Evolutionary conservation across 495 filamentous ascomycete species (phyloP).

Genomic region (Aspergillus carlsbadensis): DNA sequence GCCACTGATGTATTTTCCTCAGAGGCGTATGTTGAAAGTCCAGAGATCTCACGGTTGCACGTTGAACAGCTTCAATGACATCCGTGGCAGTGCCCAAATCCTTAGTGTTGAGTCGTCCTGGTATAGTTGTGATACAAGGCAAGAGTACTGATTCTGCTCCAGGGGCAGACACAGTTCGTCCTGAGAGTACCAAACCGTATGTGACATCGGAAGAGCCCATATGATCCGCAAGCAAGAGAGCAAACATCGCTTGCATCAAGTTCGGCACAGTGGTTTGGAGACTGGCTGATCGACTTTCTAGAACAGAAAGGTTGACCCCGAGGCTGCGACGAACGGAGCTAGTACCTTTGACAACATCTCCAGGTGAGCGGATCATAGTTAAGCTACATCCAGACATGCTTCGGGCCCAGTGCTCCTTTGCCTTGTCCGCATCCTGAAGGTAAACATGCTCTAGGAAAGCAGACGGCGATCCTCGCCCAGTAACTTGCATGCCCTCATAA

Average conservation of each 20-base stretch:
- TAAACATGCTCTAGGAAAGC: slow-evolving; percentile 43
- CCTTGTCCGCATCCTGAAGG: slow-evolving; percentile 48
- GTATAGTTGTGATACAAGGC: slow-evolving; percentile 88
- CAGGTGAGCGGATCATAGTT: slow-evolving; percentile 26
- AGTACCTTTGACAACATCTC: slow-evolving; percentile 2
- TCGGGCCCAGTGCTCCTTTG: slow-evolving; percentile 65
- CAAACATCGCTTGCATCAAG: slow-evolving; percentile 42
- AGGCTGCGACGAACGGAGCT: slow-evolving; percentile 20
- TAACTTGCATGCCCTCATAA: slow-evolving; percentile 27
- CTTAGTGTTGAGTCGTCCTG: slow-evolving; percentile 56
- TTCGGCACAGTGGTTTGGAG: slow-evolving; percentile 32
- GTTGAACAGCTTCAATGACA: slow-evolving; percentile 33
- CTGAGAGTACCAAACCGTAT: slow-evolving; percentile 47
- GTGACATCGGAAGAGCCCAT: slow-evolving; percentile 36
- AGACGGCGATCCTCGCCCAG: slow-evolving; percentile 23
- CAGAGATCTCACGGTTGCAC: slow-evolving; percentile 40
- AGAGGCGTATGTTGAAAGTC: slow-evolving; percentile 47
- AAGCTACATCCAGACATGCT: slow-evolving; percentile 48
- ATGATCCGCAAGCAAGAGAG: slow-evolving; percentile 40
- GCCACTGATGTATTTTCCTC: slow-evolving; percentile 46
- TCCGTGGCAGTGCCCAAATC: slow-evolving; percentile 34
- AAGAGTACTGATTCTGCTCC: slow-evolving; percentile 70
- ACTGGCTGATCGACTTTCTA: slow-evolving; percentile 26
- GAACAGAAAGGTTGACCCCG: slow-evolving; percentile 21
- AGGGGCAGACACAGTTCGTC: slow-evolving; percentile 47